Base-by-base conservation (phyloP, 2,329 filamentous ascomycete genomes). In the Colletotrichum agaves region DNA sequence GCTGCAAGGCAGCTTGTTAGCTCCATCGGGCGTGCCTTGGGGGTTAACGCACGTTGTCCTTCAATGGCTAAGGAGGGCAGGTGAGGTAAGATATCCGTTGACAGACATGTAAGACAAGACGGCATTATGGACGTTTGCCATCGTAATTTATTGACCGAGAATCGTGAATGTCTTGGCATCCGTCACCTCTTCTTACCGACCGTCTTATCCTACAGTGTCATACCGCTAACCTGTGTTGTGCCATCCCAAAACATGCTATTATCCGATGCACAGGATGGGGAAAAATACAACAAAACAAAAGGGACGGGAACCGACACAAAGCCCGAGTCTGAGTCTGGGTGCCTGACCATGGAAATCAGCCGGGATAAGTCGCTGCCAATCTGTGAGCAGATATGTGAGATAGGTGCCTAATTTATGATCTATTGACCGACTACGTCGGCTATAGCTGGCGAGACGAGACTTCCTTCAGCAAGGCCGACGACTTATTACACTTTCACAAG, bases 1-100 rank as follows among this genome's bases (percentile, higher is more conserved):
- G 58, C 67, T 68, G 67, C 67, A 57, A 68, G 67, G 67, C 47
- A 52, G 59, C 52, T 39, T 66, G 33, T 53, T 69, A 66, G 62
- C 63, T 68, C 49, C 58, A 52, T 69, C 57, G 64, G 67, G 65
- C 67, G 58, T 53, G 50, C 58, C 50, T 52, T 55, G 37, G 60
- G 37, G 23, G 21, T 47, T 21, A 35, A 55, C 43, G 39, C 58
- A 61, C 39, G 55, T 57, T 35, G 61, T 39, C 41, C 52, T 41
- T 50, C 13, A 35, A 19, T 33, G 19, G 11, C 50, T 35, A 39
- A 15, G 15, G 31, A 15, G 13, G 33, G 50, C 37, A 21, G 37
- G 50, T 37, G 27, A 52, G 33, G 43, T 27, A 17, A 52, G 27
- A 17, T 17, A 52, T 27, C 47, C 27, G 47, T 33, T n/a, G 23